Evolutionary conservation across 768 basidiomycete genomes (phyloP).

Genomic region (Leucocoprinus birnbaumii): DNA sequence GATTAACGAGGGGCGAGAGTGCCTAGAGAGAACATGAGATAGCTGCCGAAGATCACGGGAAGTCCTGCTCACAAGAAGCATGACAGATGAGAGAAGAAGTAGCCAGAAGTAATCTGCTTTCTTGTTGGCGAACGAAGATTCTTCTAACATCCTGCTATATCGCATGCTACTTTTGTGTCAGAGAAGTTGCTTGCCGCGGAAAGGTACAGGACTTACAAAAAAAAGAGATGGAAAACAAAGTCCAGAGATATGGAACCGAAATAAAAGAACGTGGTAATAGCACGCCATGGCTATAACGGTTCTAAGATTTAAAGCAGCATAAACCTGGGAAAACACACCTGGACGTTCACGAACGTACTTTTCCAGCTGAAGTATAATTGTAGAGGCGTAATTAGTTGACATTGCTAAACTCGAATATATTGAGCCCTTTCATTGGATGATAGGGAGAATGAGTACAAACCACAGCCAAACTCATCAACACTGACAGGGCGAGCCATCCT

Average conservation of each 20-base stretch:
- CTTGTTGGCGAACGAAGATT: conserved; percentile 89
- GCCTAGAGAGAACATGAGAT: conserved; percentile 35
- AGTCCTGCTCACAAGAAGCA: conserved; percentile 70
- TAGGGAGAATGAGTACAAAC: conserved; percentile 45
- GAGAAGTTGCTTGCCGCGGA: neutral
- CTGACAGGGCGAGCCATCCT: conserved; percentile 77
- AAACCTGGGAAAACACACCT: conserved; percentile 43
- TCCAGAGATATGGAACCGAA: conserved; percentile 93
- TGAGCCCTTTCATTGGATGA: conserved; percentile 3
- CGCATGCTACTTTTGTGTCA: conserved; percentile 68
- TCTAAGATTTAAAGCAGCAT: conserved; percentile 10
- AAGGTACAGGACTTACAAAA: conserved; percentile 69
- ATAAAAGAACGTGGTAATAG: conserved; percentile 91
- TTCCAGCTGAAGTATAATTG: conserved; percentile 93
- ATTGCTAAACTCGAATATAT: conserved; percentile 62
- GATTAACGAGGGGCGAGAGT: conserved; percentile 84
- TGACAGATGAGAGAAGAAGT: conserved; percentile 74
- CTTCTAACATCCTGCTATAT: conserved; percentile 95
- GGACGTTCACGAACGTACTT: conserved; percentile 75
- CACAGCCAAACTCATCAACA: conserved; percentile 81
- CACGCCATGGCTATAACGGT: conserved; percentile 74
- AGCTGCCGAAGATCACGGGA: neutral
- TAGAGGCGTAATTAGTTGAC: conserved; percentile 83
- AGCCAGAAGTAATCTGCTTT: conserved; percentile 97
- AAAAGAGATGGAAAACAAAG: conserved; percentile 96